Conservation (phyloP, 441 rosid species). For the Oxalis stricta region DNA sequence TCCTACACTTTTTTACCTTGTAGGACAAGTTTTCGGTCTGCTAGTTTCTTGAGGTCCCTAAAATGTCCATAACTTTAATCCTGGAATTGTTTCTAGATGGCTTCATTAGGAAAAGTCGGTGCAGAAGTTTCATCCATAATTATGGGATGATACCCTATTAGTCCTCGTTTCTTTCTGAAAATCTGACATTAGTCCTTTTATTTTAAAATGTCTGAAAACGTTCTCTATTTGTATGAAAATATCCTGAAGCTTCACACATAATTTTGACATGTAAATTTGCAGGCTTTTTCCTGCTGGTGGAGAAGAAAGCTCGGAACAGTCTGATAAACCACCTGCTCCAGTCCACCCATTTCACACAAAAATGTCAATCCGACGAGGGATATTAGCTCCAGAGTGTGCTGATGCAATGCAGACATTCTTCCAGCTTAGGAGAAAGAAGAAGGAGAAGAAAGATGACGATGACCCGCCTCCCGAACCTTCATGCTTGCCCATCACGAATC, state of each 20-base stretch:
- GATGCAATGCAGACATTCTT: conserved; percentile 83
- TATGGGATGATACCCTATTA: neutral
- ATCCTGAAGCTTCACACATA: neutral
- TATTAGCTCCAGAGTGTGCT: conserved; percentile 73
- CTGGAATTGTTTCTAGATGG: neutral
- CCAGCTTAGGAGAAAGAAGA: conserved; percentile 79
- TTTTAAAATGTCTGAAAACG: neutral
- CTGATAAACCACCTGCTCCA: conserved; percentile 65
- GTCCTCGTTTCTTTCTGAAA: too few relatives aligned
- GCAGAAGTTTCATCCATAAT: neutral
- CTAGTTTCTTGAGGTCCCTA: neutral
- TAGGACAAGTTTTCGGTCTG: neutral
- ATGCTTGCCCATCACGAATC: conserved; percentile 35
- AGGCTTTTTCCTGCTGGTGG: conserved; percentile 64
- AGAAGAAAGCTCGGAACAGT: conserved; percentile 20
- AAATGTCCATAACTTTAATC: neutral
- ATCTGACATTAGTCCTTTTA: too few relatives aligned
- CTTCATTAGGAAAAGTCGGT: neutral
- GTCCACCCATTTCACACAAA: conserved; percentile 93
- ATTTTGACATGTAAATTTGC: conserved; percentile 12
- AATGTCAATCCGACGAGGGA: conserved; percentile 68
- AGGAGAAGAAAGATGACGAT: conserved; percentile 31
- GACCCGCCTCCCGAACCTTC: conserved; percentile 33
- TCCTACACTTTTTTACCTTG: neutral
- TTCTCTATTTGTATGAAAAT: neutral